These are phyloP conservation scores for Artemisia annua DNA, from an alignment of 129 eudicot species.

Conservation along the genomic window DNA sequence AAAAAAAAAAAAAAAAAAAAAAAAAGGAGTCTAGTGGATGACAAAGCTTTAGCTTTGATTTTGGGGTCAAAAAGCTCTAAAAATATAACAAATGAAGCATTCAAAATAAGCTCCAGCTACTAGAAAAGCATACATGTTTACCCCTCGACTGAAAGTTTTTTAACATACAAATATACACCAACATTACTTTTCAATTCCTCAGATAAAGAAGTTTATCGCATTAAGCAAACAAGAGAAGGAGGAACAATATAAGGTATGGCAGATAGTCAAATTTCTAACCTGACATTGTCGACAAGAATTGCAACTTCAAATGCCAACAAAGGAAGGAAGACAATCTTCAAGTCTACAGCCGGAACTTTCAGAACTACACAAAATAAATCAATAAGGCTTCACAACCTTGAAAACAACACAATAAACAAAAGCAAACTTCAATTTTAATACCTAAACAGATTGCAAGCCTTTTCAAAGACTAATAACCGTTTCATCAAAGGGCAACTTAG, in stretches of 20 bases:
- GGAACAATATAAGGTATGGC: neutral
- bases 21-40: neutral
- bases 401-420: slow-evolving; percentile 6
- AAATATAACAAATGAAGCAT: too few relatives aligned
- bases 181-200: neutral
- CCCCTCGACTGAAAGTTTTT: too few relatives aligned
- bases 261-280: slow-evolving; percentile 39
- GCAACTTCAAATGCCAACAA: slow-evolving; percentile 73
- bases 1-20: too few relatives aligned
- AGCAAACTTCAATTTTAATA: neutral
- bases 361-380: slow-evolving; percentile 20
- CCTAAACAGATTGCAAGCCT: slow-evolving; percentile 14
- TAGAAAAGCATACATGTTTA: too few relatives aligned
- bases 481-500: neutral
- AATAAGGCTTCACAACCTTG: slow-evolving; percentile 14
- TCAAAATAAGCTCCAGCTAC: too few relatives aligned
- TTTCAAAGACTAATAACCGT: neutral
- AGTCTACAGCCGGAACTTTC: slow-evolving; percentile 56
- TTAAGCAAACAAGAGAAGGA: neutral
- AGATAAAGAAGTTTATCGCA: neutral
- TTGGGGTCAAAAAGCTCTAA: neutral
- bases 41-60: slow-evolving; percentile 1
- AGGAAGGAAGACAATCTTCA: slow-evolving; percentile 92
- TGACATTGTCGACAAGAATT: slow-evolving; percentile 75
- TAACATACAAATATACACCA: too few relatives aligned